Evolutionary conservation across 129 eudicot species (phyloP), one percentile per base, ranked within the genome.

Genomic region (Erigeron canadensis): DNA sequence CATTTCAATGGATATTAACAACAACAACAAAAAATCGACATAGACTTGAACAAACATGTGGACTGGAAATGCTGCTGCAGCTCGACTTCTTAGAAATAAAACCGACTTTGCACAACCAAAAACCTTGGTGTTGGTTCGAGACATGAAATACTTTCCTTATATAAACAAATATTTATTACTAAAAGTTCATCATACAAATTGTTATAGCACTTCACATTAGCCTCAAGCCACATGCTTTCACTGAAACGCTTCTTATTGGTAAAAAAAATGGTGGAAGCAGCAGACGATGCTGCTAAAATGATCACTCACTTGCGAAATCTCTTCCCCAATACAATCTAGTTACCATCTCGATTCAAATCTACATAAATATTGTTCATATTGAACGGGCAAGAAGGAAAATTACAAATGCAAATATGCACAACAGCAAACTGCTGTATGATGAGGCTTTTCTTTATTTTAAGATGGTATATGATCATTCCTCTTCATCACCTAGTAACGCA

Each of bases 401-500:
- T 73, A 78, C 81, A 78, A 44, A 78, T 70, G 72, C 71, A 69
- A 71, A 54, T 71, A 78, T 71, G 73, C 73, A 71, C 73, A 78
- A 60, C 80, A 67, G 69, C 69, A 75, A 51, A 67, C 22, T 44
- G 39, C 63, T 55, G n/a, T 16, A 3, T 15, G 60, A 23, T 60
- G 78, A 63, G 47, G 42, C 16, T 77, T 48, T 46, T 61, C 21
- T 61, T 46, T 46, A 50, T 39, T 53, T 51, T 1, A 21, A 45
- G 28, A 65, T 63, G 60, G 67, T 40, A 63, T 41, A 3, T 38
- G 53, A 54, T 84, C 80, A 90, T 74, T 87, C 99, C 17, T 94
- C 97, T 28, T 90, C 97, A 22, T 82, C 82, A 34, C 67, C 80
- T 21, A 87, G 79, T 70, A 81, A 80, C 28, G 82, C 63, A 68